Base-by-base conservation (phyloP, 139 green algal species). In the Asterochloris erici region DNA sequence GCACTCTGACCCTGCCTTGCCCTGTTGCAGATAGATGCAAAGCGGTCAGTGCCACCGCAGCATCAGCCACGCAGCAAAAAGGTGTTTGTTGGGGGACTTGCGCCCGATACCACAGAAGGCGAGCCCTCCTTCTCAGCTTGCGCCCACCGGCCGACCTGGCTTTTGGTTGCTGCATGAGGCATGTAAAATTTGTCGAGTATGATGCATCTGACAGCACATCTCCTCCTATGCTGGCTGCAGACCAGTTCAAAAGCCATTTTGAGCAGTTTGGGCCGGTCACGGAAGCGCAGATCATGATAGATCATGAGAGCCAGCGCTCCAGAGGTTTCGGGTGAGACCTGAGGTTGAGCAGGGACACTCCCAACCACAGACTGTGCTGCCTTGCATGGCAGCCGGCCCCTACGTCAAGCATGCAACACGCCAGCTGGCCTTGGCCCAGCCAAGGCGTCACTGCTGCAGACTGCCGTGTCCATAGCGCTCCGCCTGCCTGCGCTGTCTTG, bases 21-120 rank as follows among this genome's bases (percentile, higher is more conserved):
- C 21, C 21, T 71, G 66, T 75, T 74, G 69, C 89, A 96, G 93
- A 96, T 97, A 28, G 93, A 96, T 66, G 92, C 89, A 61, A 97
- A 97, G 86, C 93, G 91, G 9, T 96, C 92, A 13, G 87, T 96
- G 14, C 93, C 92, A 0, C 89, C 89, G 38, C 81, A 90, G 68
- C 77, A 83, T 19, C 90, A 89, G 74, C 90, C 90, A 11, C 88
- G 89, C 69, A 91, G 90, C 62, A 91, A 91, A 47, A 98, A 98
- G 84, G 87, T 98, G 9, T 98, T 98, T 89, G 94, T 98, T 28
- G 94, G 94, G 6, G 94, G 94, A 0, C 83, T 98, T 1, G 85
- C 91, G 17, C 90, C 93, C n/a, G 94, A 96, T 13, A 96, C 93
- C 2, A 93, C 89, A 14, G 90, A 95, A 84, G 91, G 92, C 95